Base-by-base conservation (phyloP, 495 filamentous ascomycete species). In the Neurospora sp. region DNA sequence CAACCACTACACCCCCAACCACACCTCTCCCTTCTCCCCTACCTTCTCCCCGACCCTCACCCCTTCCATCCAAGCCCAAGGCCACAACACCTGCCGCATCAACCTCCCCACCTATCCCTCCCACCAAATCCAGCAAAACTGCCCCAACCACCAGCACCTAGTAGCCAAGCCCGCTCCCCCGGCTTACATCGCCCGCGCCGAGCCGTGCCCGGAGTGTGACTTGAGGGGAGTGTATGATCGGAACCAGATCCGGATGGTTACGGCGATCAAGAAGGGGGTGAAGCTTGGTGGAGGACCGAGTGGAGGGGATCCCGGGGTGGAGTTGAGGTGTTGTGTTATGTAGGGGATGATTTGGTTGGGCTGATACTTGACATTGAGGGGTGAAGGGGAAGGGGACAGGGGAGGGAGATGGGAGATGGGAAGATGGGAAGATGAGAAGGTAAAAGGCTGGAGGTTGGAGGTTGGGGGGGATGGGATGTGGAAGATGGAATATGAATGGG, bases 271-370 rank as follows among this genome's bases (percentile, higher is more conserved):
- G 35, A 70, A 73, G 7, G 79, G 79, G 53, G 72, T 81, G 38
- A 77, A 80, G 22, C 81, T 80, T 79, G 84, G 83, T 7, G 35
- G 75, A 38, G 82, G 83, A 20, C 83, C 83, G 12, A 77, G 74
- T 14, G 77, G 72, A 69, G 7, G 59, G 22, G 82, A 85, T 70
- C 72, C 77, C 0, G 82, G 83, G 37, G 47, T 79, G 35, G 82
- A 84, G 75, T 0, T 78, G 10, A 14, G 39, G 41, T 78, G 76
- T 40, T 81, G 81, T 77, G 71, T 83, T 4, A 81, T 84, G 81
- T 45, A 40, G 39, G 39, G 12, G 12, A 40, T 84, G n/a, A n/a
- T n/a, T n/a, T n/a, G n/a, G n/a, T n/a, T n/a, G n/a, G n/a, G n/a
- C n/a, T n/a, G n/a, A n/a, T n/a, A n/a, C n/a, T n/a, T n/a, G n/a